Evolutionary conservation across 208 protist genomes (phyloP).

Genomic region (Crithidia mellificae): DNA sequence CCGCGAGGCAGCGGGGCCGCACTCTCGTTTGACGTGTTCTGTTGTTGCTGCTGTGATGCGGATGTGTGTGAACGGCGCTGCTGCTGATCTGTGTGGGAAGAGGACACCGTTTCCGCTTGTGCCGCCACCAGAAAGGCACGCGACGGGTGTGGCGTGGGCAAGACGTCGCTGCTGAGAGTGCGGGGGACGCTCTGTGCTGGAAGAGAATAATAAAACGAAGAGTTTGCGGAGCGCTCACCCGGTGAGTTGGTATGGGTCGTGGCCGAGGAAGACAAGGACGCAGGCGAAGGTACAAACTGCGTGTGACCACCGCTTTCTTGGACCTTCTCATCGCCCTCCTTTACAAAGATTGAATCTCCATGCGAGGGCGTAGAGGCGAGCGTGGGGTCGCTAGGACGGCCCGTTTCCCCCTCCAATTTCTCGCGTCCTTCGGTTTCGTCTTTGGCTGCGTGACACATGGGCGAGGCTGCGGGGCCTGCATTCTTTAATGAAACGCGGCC

Average conservation of each 20-base stretch:
- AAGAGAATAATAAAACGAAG: slow-evolving; percentile 25
- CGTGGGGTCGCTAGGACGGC: too few species aligned
- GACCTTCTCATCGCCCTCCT: too few species aligned
- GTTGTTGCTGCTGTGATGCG: too few species aligned
- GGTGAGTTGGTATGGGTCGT: not conserved
- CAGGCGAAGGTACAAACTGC: too few species aligned
- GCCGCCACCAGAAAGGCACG: not conserved
- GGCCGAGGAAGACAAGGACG: too few species aligned
- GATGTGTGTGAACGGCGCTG: too few species aligned
- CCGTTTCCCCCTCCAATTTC: too few species aligned
- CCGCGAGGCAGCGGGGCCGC: not conserved
- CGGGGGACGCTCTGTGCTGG: slow-evolving; percentile 4
- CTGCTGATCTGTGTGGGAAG: not conserved
- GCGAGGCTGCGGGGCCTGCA: not conserved
- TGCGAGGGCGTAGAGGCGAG: too few species aligned
- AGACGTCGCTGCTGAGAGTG: not conserved
- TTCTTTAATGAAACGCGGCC: not conserved
- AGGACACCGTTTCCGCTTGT: not conserved
- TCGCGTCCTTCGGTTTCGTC: too few species aligned
- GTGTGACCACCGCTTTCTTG: too few species aligned
- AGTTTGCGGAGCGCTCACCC: not conserved
- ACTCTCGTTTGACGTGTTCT: slow-evolving; percentile 1
- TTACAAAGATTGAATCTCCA: too few species aligned
- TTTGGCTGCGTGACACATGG: too few species aligned
- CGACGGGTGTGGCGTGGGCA: not conserved